A percentile compares a stretch with the other conserved stretches of the same genome.
Evolutionary conservation across 371 early-diverging fungal species (phyloP).

Genomic region (Haplosporangium sp.): DNA sequence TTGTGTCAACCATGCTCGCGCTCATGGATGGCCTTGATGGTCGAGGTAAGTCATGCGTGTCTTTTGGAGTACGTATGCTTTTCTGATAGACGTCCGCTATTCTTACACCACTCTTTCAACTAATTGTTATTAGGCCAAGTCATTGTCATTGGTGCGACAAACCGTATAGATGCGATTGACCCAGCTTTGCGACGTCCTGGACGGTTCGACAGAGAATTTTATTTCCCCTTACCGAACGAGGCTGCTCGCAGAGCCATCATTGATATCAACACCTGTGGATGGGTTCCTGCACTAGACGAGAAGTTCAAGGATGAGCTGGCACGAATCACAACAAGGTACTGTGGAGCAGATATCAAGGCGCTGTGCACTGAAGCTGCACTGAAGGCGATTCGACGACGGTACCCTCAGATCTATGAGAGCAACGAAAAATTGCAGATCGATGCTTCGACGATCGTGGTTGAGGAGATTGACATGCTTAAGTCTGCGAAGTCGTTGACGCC

Average conservation of each 20-base stretch:
- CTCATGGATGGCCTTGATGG: conserved; percentile 81
- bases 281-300: conserved; percentile 54
- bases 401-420: conserved; percentile 72
- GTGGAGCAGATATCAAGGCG: conserved; percentile 73
- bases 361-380: conserved; percentile 85
- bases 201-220: conserved; percentile 75
- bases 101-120: not conserved
- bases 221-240: conserved; percentile 66
- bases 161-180: conserved; percentile 69
- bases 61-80: no score
- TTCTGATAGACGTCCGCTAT: no score
- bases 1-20: conserved; percentile 78
- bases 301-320: conserved; percentile 56
- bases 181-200: conserved; percentile 77
- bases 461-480: conserved; percentile 61
- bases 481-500: conserved; percentile 63
- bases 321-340: conserved; percentile 58
- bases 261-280: conserved; percentile 55
- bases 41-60: conserved; percentile 56
- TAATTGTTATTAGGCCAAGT: conserved; percentile 60
- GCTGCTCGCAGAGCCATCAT: conserved; percentile 60
- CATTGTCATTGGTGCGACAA: conserved; percentile 75
- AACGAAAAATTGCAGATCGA: conserved; percentile 60
- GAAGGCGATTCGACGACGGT: conserved; percentile 71
- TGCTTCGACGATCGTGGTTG: conserved; percentile 57